Conservation (phyloP, 2,329 filamentous ascomycete species). For the Penicillium sp. region DNA sequence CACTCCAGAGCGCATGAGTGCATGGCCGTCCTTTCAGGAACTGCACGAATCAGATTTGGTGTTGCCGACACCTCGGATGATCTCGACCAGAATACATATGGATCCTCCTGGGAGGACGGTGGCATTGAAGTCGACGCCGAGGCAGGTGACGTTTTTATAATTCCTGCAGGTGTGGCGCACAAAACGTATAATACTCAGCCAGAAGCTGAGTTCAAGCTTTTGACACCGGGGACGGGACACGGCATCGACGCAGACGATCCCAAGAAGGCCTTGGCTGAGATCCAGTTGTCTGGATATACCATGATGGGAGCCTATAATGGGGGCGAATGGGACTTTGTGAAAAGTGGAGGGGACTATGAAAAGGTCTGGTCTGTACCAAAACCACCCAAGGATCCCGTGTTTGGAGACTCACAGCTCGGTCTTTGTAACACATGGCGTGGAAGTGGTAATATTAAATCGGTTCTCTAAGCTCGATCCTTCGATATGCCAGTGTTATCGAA, state of each 20-base stretch:
- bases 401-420: constrained; percentile 34
- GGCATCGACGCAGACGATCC: constrained; percentile 36
- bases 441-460: background rate
- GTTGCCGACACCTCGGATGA: constrained; percentile 48
- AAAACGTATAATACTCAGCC: constrained; percentile 54
- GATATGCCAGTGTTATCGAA: too few species aligned
- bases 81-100: constrained; percentile 13
- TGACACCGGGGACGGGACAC: constrained; percentile 50
- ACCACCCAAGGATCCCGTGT: constrained; percentile 51
- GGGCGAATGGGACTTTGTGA: constrained; percentile 54
- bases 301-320: constrained; percentile 61
- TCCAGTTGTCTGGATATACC: constrained; percentile 50
- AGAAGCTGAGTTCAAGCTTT: constrained; percentile 38
- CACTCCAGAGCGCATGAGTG: constrained; percentile 60
- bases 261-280: constrained; percentile 36
- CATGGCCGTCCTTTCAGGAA: constrained; percentile 59
- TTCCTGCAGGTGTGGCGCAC: constrained; percentile 59
- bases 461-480: background rate
- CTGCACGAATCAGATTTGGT: constrained; percentile 57
- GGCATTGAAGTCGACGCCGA: constrained; percentile 53
- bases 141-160: constrained; percentile 60
- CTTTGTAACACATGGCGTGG: background rate
- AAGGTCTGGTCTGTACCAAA: constrained; percentile 50
- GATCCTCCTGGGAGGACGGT: constrained; percentile 43
- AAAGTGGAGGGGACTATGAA: constrained; percentile 50